phyloP scores from a whole-genome alignment of 2,329 filamentous ascomycete species.

The Aureobasidium uvarum region DNA sequence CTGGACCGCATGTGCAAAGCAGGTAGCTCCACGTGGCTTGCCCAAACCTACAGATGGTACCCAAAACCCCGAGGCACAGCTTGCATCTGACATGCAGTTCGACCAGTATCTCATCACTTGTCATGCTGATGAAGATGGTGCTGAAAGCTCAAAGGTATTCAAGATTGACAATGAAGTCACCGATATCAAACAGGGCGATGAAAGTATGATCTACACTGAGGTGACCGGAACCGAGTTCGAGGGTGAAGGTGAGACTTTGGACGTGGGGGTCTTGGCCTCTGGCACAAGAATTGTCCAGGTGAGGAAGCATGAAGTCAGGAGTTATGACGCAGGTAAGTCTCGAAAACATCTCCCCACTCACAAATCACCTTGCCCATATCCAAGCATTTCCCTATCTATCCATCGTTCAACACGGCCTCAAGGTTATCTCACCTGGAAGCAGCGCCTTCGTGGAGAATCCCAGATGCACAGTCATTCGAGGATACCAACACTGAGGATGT shows the following conservation, averaged over 20 bases:
- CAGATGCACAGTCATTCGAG: not conserved
- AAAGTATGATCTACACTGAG: slow-evolving; percentile 38
- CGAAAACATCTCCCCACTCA: not conserved
- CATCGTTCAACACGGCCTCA: not conserved
- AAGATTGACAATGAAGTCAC: slow-evolving; percentile 55
- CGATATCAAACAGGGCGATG: slow-evolving; percentile 62
- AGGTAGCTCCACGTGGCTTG: slow-evolving; percentile 40
- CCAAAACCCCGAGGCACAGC: slow-evolving; percentile 41
- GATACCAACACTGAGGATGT: not conserved
- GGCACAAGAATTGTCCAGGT: slow-evolving; percentile 84
- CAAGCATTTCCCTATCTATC: not conserved
- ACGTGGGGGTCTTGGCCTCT: slow-evolving; percentile 78
- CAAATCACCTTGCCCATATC: slow-evolving; percentile 14
- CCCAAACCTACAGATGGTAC: slow-evolving; percentile 48
- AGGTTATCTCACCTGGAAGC: not conserved
- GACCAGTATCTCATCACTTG: slow-evolving; percentile 83
- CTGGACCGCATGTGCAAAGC: slow-evolving; percentile 65
- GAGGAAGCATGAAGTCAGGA: slow-evolving; percentile 79
- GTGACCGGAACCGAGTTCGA: slow-evolving; percentile 88
- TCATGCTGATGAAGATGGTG: slow-evolving; percentile 62
- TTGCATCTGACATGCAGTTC: slow-evolving; percentile 57
- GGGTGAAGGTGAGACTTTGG: slow-evolving; percentile 79
- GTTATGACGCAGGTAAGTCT: slow-evolving; percentile 79
- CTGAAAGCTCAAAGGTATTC: slow-evolving; percentile 76
- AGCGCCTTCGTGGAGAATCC: not conserved